phyloP scores from a whole-genome alignment of 306 rosid genomes.

The Ormosia semicastrata region DNA sequence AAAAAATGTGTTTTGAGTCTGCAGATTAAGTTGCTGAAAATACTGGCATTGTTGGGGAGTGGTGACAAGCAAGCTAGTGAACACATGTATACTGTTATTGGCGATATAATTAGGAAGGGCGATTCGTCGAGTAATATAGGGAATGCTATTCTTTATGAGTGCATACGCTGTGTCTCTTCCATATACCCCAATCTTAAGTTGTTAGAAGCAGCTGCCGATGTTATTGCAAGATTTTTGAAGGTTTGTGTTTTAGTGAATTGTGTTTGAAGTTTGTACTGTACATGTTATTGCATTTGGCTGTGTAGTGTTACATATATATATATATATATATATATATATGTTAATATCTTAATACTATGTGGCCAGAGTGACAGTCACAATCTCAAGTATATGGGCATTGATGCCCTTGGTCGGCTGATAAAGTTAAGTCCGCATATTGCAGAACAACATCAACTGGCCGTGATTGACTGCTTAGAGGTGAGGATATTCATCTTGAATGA shows the following conservation, averaged over 20 bases:
- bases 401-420: slow-evolving; percentile 89
- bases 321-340: background rate
- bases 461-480: slow-evolving; percentile 98
- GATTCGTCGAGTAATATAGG: slow-evolving; percentile 84
- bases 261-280: background rate
- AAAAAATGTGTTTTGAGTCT: background rate
- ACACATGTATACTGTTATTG: slow-evolving; percentile 78
- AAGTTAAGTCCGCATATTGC: slow-evolving; percentile 87
- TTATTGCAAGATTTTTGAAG: slow-evolving; percentile 87
- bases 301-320: background rate
- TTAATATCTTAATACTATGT: background rate
- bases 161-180: slow-evolving; percentile 79
- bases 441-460: slow-evolving; percentile 95
- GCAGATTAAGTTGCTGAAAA: slow-evolving; percentile 91
- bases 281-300: background rate
- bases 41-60: slow-evolving; percentile 75
- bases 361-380: slow-evolving; percentile 96
- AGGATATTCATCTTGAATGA: slow-evolving; percentile 24
- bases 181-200: slow-evolving; percentile 74
- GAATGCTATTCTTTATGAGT: slow-evolving; percentile 87
- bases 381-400: slow-evolving; percentile 97
- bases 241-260: slow-evolving; percentile 33
- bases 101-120: slow-evolving; percentile 79
- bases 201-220: slow-evolving; percentile 84
- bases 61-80: slow-evolving; percentile 93